Evolutionary conservation across 208 protist species (phyloP), one percentile per base, ranked within the genome.

Genomic region (Trypanosoma cruzi): DNA sequence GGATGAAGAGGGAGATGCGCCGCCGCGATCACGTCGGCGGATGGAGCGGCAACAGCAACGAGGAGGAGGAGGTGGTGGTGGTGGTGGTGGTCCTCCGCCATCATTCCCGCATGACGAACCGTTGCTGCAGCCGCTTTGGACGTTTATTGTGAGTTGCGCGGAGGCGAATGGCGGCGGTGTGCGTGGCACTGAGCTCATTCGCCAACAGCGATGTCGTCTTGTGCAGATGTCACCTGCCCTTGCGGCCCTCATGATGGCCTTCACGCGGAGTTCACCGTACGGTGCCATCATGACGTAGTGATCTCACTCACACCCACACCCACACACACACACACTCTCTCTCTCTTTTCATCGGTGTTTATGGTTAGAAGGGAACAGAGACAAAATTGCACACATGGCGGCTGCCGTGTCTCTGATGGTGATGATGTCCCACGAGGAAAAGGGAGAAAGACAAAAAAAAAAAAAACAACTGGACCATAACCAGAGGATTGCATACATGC

Each of bases 111-210:
- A 64, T 56, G 90, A 95, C 57, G 77, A 79, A 56, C 55, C 59
- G 4, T 48, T 90, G 4, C 59, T 93, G 49, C 52, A 63, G n/a
- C 80, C 83, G 20, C 77, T 95, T 32, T 95, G 87, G 84, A 53
- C 40, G 20, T 95, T 92, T 71, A 65, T 95, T 50, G 60, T 82
- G 18, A 55, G 82, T 62, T 90, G 84, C 52, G 85, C 72, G 2
- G 79, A 82, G 42, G 77, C 74, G n/a, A 91, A 88, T 53, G 54
- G 61, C 10, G 26, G 7, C 28, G 24, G 20, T 16, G 44, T 1
- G 61, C 64, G 68, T 62, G 71, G 70, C 32, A 61, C 69, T 26
- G 75, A 90, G 26, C 24, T 62, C 6, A 73, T 90, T 75, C 65
- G 62, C 22, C 67, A 71, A 46, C 71, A 82, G 42, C 67, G 55